Evolutionary conservation across 345 rosid genomes (phyloP).

Genomic region (Gossypium bickii): DNA sequence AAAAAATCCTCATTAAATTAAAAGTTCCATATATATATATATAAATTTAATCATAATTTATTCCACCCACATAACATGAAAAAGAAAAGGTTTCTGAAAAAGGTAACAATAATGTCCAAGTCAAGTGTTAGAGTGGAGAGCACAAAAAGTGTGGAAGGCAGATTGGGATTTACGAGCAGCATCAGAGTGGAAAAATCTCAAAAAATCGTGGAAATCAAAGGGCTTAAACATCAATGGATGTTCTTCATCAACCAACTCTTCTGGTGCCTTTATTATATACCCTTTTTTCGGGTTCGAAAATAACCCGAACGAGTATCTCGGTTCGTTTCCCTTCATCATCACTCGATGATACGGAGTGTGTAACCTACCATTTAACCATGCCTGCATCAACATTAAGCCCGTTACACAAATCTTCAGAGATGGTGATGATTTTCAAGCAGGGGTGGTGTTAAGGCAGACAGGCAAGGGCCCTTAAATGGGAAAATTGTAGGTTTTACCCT

Average conservation of each 20-base stretch:
- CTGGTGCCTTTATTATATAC: conserved; percentile 3
- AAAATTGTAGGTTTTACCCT: no score
- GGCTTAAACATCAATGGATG: conserved; percentile 22
- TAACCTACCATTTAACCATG: conserved; percentile 17
- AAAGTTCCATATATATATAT: no score
- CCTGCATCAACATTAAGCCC: neutral
- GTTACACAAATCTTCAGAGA: no score
- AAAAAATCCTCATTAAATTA: no score
- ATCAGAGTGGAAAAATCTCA: neutral
- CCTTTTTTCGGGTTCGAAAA: conserved; percentile 5
- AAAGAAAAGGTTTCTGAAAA: no score
- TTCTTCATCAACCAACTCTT: conserved; percentile 12
- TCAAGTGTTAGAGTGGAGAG: neutral
- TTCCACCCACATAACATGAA: no score
- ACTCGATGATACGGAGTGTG: conserved; percentile 8
- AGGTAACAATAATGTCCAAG: no score
- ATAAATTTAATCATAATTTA: no score
- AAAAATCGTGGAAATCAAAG: neutral
- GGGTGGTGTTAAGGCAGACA: no score
- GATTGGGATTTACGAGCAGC: conserved; percentile 4
- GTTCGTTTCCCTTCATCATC: neutral
- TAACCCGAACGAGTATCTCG: conserved; percentile 9
- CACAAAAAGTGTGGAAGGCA: neutral
- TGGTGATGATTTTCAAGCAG: no score
- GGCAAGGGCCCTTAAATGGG: no score